Conservation (phyloP, 1,139 yeast genomes). For the Williopsis jadinii region DNA sequence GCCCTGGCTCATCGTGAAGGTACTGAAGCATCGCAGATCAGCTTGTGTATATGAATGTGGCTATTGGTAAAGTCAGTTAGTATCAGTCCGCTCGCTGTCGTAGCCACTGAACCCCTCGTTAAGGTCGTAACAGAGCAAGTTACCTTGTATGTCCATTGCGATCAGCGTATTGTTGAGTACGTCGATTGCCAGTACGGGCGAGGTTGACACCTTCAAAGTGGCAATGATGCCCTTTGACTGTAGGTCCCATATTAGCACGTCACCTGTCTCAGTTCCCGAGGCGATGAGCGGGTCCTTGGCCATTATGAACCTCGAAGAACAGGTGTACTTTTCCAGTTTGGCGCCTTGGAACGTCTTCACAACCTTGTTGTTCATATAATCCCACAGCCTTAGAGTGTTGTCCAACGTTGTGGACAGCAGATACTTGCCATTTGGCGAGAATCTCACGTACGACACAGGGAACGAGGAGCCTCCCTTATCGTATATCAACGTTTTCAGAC, state of each 20-base stretch:
- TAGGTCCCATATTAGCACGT: constrained; percentile 67
- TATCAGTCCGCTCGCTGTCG: constrained; percentile 10
- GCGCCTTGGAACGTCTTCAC: constrained; percentile 56
- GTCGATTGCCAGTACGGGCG: constrained; percentile 46
- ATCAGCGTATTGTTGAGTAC: constrained; percentile 34
- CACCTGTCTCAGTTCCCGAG: constrained; percentile 62
- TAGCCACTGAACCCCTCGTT: constrained; percentile 4
- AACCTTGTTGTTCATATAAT: constrained; percentile 69
- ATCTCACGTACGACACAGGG: constrained; percentile 68
- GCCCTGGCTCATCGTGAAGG: too few species aligned
- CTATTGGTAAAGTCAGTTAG: constrained; percentile 2
- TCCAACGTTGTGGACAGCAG: constrained; percentile 76
- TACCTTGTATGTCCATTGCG: constrained; percentile 37
- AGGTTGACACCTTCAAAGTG: constrained; percentile 26
- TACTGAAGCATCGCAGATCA: too few species aligned
- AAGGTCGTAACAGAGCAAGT: constrained; percentile 29
- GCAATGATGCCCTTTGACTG: constrained; percentile 52
- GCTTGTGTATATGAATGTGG: not conserved
- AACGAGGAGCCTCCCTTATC: constrained; percentile 61
- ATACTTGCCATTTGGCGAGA: constrained; percentile 79
- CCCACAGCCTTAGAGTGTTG: constrained; percentile 75
- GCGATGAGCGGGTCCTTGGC: constrained; percentile 23
- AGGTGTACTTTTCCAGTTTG: constrained; percentile 15
- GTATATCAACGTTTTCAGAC: constrained; percentile 80
- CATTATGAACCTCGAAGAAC: constrained; percentile 17